phyloP scores from a whole-genome alignment of 179 eudicot genomes.

The Heliamphora pulchella region DNA sequence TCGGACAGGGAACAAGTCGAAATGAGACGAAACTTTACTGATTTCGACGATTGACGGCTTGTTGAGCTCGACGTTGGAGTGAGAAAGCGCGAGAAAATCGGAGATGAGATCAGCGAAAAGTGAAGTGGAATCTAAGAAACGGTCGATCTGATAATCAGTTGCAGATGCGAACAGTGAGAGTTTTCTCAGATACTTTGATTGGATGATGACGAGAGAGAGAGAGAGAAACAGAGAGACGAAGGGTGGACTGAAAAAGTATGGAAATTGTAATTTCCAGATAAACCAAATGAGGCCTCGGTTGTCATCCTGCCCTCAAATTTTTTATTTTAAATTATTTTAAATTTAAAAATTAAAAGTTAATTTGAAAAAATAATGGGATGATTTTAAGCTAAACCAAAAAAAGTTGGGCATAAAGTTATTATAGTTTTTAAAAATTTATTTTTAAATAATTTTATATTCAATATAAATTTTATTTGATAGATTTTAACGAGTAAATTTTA shows the following conservation, averaged over 20 bases:
- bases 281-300: no score
- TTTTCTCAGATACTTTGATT: conserved; percentile 3
- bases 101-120: conserved; percentile 24
- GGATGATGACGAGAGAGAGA: conserved; percentile 8
- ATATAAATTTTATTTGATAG: no score
- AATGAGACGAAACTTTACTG: conserved; percentile 18
- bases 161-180: conserved; percentile 30
- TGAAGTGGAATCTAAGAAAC: conserved; percentile 23
- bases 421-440: no score
- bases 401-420: no score
- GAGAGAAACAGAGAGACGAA: neutral
- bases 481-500: no score
- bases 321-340: no score
- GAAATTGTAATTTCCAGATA: neutral
- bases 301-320: no score
- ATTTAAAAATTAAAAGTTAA: no score
- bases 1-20: conserved; percentile 8
- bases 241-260: conserved; percentile 8
- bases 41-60: conserved; percentile 18
- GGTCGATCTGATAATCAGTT: conserved; percentile 39
- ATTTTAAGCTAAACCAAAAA: no score
- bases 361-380: no score
- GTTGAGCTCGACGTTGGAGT: conserved; percentile 16
- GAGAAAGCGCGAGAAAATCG: conserved; percentile 12
- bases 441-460: no score